Percentiles rank a stretch among this genome's conserved stretches.
Conservation (phyloP, 1,284 basidiomycete species). For the Ganoderma multipileum region DNA sequence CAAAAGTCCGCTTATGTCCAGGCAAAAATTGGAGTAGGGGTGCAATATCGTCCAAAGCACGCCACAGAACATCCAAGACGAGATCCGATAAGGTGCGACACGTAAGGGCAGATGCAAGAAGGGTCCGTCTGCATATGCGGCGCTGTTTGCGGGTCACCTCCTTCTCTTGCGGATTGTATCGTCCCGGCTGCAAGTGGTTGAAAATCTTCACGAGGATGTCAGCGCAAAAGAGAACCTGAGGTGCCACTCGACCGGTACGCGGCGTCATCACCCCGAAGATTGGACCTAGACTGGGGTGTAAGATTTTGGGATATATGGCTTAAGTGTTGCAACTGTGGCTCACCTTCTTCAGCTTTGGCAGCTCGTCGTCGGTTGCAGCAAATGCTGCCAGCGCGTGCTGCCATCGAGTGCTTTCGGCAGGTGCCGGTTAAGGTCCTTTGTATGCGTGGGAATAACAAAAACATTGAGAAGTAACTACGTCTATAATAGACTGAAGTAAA, state of each 20-base stretch:
- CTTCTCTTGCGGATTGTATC: background rate
- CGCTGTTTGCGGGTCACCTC: background rate
- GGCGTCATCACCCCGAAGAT: no score
- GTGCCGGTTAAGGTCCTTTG: no score
- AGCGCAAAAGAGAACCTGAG: no score
- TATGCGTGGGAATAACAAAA: no score
- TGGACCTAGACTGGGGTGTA: background rate
- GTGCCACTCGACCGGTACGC: no score
- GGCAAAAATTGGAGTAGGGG: background rate
- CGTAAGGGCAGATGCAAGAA: background rate
- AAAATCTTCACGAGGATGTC: background rate
- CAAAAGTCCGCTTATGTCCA: background rate
- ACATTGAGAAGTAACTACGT: no score
- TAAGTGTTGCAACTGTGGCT: background rate
- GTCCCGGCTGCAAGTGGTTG: background rate
- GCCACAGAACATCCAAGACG: background rate
- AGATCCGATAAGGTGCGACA: background rate
- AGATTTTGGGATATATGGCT: background rate
- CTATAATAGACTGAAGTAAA: no score
- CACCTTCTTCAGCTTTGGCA: background rate
- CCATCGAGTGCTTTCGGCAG: no score
- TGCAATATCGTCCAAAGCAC: background rate
- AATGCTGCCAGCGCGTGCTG: no score
- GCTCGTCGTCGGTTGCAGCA: no score
- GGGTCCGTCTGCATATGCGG: background rate